Evolutionary conservation across 352 stramenopile species (phyloP).

Genomic region (Phytophthora syringae): DNA sequence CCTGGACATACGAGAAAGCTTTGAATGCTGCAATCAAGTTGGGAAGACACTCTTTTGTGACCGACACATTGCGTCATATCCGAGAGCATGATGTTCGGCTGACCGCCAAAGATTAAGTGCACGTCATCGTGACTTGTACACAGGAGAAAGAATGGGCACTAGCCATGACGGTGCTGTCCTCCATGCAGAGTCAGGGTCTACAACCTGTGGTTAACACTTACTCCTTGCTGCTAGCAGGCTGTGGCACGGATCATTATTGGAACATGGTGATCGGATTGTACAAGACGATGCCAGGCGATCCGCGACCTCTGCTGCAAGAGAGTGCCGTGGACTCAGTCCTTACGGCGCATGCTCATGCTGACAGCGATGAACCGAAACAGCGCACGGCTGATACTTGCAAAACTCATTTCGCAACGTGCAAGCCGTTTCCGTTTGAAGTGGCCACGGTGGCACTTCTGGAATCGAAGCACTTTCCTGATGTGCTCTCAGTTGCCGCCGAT

Average conservation of each 20-base stretch:
- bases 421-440: slow-evolving; percentile 11
- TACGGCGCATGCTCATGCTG: slow-evolving; percentile 2
- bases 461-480: slow-evolving; percentile 9
- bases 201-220: background rate
- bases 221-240: slow-evolving; percentile 1
- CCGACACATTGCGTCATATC: slow-evolving; percentile 11
- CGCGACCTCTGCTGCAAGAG: background rate
- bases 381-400: slow-evolving; percentile 7
- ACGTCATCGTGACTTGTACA: slow-evolving; percentile 3
- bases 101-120: background rate
- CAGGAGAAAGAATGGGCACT: slow-evolving; percentile 9
- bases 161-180: slow-evolving; percentile 7
- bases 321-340: slow-evolving; percentile 3
- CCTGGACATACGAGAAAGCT: slow-evolving; percentile 8
- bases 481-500: slow-evolving; percentile 2
- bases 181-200: slow-evolving; percentile 11
- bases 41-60: slow-evolving; percentile 3
- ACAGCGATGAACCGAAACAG: slow-evolving; percentile 9
- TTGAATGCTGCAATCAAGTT: slow-evolving; percentile 4
- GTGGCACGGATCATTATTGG: background rate
- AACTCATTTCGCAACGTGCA: background rate
- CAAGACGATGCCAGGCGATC: slow-evolving; percentile 10
- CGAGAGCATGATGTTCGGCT: background rate
- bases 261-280: slow-evolving; percentile 17
- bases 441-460: slow-evolving; percentile 8